phyloP scores from a whole-genome alignment of 2,329 filamentous ascomycete genomes.

The Fusarium continuum region DNA sequence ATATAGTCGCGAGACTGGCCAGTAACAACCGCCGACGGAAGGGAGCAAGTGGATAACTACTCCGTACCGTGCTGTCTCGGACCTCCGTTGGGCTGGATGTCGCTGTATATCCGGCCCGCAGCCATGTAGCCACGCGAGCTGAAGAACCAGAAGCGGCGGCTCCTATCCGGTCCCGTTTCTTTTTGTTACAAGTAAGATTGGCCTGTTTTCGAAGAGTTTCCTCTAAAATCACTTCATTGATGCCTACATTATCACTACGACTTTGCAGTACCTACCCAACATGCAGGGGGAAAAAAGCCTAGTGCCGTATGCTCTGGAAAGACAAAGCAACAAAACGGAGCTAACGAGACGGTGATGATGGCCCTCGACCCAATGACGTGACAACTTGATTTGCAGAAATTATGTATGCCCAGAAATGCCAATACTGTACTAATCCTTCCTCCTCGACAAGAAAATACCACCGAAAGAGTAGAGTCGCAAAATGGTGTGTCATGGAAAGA shows the following conservation, averaged over 20 bases:
- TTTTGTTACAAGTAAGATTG: constrained; percentile 7
- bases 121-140: not conserved
- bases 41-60: not conserved
- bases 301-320: constrained; percentile 21
- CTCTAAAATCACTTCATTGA: constrained; percentile 10
- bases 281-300: constrained; percentile 23
- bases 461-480: constrained; percentile 12
- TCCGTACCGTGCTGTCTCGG: constrained; percentile 17
- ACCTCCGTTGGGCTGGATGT: constrained; percentile 4
- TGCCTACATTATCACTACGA: constrained; percentile 5
- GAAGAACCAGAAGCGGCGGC: not conserved
- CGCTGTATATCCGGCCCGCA: constrained; percentile 1
- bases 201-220: not conserved
- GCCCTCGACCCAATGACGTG: constrained; percentile 30
- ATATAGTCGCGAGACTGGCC: constrained; percentile 30
- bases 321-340: constrained; percentile 22
- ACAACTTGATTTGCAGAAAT: constrained; percentile 2
- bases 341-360: constrained; percentile 9
- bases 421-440: constrained; percentile 32
- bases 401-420: constrained; percentile 39
- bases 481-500: constrained; percentile 13
- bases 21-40: constrained; percentile 1
- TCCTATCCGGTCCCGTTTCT: constrained; percentile 18
- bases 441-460: constrained; percentile 19
- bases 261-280: not conserved